Base-by-base conservation (phyloP, 2,329 filamentous ascomycete species). In the Mycogone perniciosa region DNA sequence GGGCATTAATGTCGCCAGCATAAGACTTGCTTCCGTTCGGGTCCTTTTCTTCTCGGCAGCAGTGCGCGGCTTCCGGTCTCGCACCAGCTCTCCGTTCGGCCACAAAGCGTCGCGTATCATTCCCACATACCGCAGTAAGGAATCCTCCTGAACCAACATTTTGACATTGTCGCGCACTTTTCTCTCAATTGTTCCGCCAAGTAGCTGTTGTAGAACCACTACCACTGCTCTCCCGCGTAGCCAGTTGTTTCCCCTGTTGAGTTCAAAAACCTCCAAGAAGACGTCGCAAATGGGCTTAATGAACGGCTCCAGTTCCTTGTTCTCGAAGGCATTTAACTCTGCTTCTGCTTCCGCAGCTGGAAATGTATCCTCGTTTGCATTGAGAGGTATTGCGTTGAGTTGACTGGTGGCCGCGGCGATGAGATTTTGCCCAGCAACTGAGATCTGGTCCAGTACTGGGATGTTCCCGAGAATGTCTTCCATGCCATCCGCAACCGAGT, bases 271-370 rank as follows among this genome's bases (percentile, higher is more conserved):
- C 65, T 99, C 93, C 11, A 99, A 80, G 70, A 99, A 99, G 54
- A 99, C 85, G 67, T 99, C 93, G 68, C 91, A 96, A 55, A 99
- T 96, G 4, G 93, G 95, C 66, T 96, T 99, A 61, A 99, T 93
- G 62, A 99, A 97, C 1, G 93, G 93, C 64, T 95, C 90, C 2
- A 90, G 76, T 60, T 96, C 89, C 61, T 84, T 85, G 64, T 88
- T 85, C 68, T 97, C 92, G 62, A 95, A 97, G 0, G 92, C 92
- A 52, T 91, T 88, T 44, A 99, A 75, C 68, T 97, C 93, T 0
- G 92, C 92, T 69, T 97, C 91, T 0, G 91, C 93, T 71, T 97
- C 93, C 2, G 84, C 80, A 2, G 80, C 75, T 6, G 70, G 68
- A 33, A 71, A 70, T 0, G 70, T 71, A 44, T 79, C 80, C 54